A percentile compares a stretch with the other conserved stretches of the same genome.
phyloP scores from a whole-genome alignment of 148 eudicot genomes.

The Vaccinium corymbosum region DNA sequence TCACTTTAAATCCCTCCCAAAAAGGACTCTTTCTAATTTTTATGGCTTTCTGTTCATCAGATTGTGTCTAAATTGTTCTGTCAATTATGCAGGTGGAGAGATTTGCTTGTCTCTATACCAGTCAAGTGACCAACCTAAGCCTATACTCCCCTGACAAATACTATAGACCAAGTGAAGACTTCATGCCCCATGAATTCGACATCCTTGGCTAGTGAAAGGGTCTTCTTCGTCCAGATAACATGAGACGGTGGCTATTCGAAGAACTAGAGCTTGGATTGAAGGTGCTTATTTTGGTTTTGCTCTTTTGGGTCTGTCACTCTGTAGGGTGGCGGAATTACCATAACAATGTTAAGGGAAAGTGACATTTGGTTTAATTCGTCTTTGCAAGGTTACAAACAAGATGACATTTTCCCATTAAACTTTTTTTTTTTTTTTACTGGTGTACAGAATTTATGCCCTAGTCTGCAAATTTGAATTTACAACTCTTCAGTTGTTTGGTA shows the following conservation, averaged over 20 bases:
- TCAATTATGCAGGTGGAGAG: conserved; percentile 72
- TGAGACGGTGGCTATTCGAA: not conserved
- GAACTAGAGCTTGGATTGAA: not conserved
- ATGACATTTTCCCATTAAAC: not conserved
- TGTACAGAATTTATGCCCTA: not conserved
- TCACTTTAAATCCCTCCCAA: conserved; percentile 18
- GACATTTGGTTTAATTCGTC: not conserved
- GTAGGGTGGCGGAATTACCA: not conserved
- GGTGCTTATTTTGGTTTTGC: not conserved
- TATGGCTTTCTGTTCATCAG: not conserved
- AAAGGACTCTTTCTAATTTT: not conserved
- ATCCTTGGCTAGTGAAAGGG: conserved; percentile 39
- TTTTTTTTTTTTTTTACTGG: not conserved
- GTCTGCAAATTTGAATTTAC: not conserved
- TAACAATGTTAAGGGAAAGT: not conserved
- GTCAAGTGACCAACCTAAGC: conserved; percentile 87
- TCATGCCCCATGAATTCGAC: conserved; percentile 93
- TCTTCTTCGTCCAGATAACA: not conserved
- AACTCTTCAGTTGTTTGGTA: not conserved
- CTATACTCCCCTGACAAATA: conserved; percentile 91
- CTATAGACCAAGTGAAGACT: conserved; percentile 95
- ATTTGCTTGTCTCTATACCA: conserved; percentile 91
- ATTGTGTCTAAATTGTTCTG: not conserved
- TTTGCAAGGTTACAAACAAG: not conserved
- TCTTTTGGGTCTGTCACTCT: not conserved